A percentile compares a stretch with the other conserved stretches of the same genome.
These are phyloP conservation scores for Penicillium frequentans DNA, from an alignment of 2,329 filamentous ascomycete genomes.

Conservation along the genomic window DNA sequence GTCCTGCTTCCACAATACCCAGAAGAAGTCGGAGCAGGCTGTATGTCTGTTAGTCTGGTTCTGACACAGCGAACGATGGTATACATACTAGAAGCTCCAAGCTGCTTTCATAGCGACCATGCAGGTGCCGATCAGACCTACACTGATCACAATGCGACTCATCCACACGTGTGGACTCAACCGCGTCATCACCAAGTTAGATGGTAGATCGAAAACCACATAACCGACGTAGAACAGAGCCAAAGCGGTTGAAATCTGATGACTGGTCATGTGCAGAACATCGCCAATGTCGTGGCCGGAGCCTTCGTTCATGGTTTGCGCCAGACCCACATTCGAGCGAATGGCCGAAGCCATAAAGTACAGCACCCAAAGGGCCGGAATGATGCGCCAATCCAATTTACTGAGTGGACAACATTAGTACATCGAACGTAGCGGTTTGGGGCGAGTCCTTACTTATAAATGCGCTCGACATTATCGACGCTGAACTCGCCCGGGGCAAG, in stretches of 20 bases:
- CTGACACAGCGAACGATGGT: not conserved
- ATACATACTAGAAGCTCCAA: conserved; percentile 75
- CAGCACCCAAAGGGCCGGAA: conserved; percentile 79
- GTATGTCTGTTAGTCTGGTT: conserved; percentile 8
- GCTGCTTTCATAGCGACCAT: conserved; percentile 78
- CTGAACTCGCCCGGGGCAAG: conserved; percentile 30
- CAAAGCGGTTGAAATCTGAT: conserved; percentile 79
- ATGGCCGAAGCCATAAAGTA: conserved; percentile 94
- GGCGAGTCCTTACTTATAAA: conserved; percentile 33
- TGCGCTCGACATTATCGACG: conserved; percentile 37
- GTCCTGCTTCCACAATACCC: conserved; percentile 83
- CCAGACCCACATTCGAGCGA: conserved; percentile 85
- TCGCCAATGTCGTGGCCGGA: conserved; percentile 72
- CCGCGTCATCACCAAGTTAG: conserved; percentile 83
- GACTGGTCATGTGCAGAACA: conserved; percentile 66
- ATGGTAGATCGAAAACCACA: conserved; percentile 84
- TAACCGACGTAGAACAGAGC: conserved; percentile 92
- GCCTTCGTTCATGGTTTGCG: conserved; percentile 86
- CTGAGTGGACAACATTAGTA: conserved; percentile 27
- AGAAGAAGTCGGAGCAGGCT: conserved; percentile 76
- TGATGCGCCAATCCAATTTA: conserved; percentile 60
- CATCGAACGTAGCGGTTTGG: not conserved
- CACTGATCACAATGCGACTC: conserved; percentile 84
- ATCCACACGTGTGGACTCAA: conserved; percentile 88
- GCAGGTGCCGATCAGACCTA: conserved; percentile 79